Base-by-base conservation (phyloP, 2,329 filamentous ascomycete species). In the Bipolaris zeicola region DNA sequence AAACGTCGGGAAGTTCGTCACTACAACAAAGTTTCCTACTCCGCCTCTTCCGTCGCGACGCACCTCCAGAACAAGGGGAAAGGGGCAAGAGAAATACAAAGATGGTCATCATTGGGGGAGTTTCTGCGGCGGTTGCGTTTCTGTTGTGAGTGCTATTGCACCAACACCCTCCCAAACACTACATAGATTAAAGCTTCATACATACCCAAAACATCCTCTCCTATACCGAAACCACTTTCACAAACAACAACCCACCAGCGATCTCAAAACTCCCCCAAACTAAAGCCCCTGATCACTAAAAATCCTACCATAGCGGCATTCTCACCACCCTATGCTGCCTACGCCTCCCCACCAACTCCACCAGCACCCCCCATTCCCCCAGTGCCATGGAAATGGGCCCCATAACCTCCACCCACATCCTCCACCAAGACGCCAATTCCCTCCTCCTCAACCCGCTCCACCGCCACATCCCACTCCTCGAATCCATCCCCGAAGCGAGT, bases 81-180 rank as follows among this genome's bases (percentile, higher is more conserved):
- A 11, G 16, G 8, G 2, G 14, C 6, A 18, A 14, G 8, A 18
- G 11, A 1, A 52, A 49, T 5, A 10, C 33, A 20, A 24, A 31
- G 6, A 50, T 36, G 6, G 48, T 49, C 5, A 33, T 57, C 7
- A 39, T 51, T 18, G 48, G 55, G 5, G 49, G 41, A 11, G 38
- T 61, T 41, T 41, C 37, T 26, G 44, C 36, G 34, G 38, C 46
- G 26, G 49, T 33, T 31, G 49, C 34, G 11, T 36, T 51, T 33
- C 13, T 56, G 5, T 28, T 61, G 52, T 61, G 48, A 59, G 56
- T 61, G 38, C 34, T 18, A 33, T 53, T 39, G 44, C 39, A 52
- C 49, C 38, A 36, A 42, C 38, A n/a, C 24, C 13, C 10, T 31
- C 28, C 13, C 26, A 22, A 38, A n/a, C 34, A 22, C 38, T 46